These are phyloP conservation scores for Nicotiana attenuata DNA, from an alignment of 257 asterid genomes.

Conservation along the genomic window DNA sequence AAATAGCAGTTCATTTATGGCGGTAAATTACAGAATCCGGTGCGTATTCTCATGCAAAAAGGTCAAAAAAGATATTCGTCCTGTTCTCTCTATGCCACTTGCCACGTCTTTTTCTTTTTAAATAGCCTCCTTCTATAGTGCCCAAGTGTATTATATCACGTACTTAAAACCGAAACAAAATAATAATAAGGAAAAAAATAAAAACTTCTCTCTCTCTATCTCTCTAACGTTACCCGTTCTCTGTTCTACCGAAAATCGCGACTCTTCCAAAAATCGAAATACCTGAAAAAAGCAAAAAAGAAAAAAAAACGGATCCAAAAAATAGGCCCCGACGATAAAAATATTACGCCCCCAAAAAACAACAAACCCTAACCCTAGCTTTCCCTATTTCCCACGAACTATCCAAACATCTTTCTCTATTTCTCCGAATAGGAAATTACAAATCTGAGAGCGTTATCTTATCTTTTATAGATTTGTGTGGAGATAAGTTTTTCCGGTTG, in stretches of 20 bases:
- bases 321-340: constrained; percentile 8
- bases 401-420: background rate
- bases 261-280: background rate
- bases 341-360: background rate
- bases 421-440: background rate
- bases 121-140: constrained; percentile 1
- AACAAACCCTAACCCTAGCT: constrained; percentile 15
- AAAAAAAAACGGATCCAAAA: constrained; percentile 9
- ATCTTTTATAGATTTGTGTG: background rate
- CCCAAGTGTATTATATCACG: background rate
- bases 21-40: background rate
- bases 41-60: background rate
- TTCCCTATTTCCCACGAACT: constrained; percentile 1
- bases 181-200: too few relatives aligned
- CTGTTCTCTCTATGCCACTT: background rate
- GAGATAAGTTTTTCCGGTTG: background rate
- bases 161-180: background rate
- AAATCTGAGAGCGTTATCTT: background rate
- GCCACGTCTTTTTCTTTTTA: background rate
- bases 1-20: background rate
- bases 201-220: background rate
- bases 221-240: background rate
- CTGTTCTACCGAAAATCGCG: constrained; percentile 8
- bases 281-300: background rate
- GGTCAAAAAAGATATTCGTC: background rate